Evolutionary conservation across 257 asterid genomes (phyloP), one percentile per base, ranked within the genome.

Genomic region (Rhazya stricta): DNA sequence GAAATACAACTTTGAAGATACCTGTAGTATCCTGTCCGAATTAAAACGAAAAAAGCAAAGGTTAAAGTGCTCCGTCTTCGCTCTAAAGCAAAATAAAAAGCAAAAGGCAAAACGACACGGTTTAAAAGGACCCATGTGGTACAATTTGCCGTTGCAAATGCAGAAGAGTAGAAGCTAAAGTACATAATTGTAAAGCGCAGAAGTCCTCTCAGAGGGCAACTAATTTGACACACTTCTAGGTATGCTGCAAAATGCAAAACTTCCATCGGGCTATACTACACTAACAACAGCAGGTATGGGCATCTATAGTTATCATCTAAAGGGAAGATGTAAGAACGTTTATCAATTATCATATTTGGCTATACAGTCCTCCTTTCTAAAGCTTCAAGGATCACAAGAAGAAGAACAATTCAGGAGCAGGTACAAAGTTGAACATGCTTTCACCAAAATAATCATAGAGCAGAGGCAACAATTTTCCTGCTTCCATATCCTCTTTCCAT

Each of bases 371-470:
- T 48, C 51, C 41, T 30, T 62, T 74, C 6, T 19, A 27, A 13
- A 27, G 45, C 58, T 2, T 39, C 36, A 63, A 48, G 65, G 63
- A 79, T 88, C 88, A 94, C 74, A 91, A 76, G 89, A 94, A 91
- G 43, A 88, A 61, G 3, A 86, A 87, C 58, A 84, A 77, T 48
- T 84, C 92, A 6, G 96, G 91, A 3, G 88, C 79, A 71, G 96
- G 98, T 67, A 86, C 87, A 74, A 89, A 94, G 23, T 86, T 76
- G 34, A 90, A 48, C 89, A 92, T 87, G 84, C 92, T 88, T 74
- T 94, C 98, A 54, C 99, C 99, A 80, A 95, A 91, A 76, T 82
- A 76, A 16, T 92, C 94, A 30, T 69, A 83, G 72, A 89, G 78
- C 69, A 62, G 65, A n/a, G 92, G 96, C 77, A 90, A 74, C 79